Conservation (phyloP, 345 rosid genomes). For the Melaleuca alternifolia region DNA sequence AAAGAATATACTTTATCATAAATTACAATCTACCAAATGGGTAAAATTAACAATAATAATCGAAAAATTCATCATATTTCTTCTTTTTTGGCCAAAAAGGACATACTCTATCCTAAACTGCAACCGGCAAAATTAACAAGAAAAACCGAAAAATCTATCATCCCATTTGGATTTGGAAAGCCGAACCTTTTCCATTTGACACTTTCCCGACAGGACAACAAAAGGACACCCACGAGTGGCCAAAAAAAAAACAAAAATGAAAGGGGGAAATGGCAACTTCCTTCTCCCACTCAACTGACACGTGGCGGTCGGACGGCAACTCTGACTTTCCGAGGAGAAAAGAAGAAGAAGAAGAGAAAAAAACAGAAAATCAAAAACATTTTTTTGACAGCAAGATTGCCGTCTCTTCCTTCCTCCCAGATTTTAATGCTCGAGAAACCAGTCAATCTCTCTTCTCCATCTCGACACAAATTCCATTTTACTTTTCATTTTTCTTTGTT, state of each 20-base stretch:
- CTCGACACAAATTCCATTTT: neutral
- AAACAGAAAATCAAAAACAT: too few relatives aligned
- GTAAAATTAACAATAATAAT: neutral
- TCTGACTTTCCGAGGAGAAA: too few relatives aligned
- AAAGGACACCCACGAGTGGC: neutral
- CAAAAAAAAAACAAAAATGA: neutral
- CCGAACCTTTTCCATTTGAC: neutral
- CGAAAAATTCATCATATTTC: neutral
- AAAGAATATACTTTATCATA: neutral
- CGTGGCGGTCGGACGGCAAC: neutral
- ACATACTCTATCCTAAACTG: neutral
- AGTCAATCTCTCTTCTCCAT: neutral
- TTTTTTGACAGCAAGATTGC: neutral
- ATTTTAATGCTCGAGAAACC: conserved; percentile 11
- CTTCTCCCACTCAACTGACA: neutral
- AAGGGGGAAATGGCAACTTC: neutral
- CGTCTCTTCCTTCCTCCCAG: conserved; percentile 4
- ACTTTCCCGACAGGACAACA: neutral
- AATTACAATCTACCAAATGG: too few relatives aligned
- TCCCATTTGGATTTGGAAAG: neutral
- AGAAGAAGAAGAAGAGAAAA: neutral
- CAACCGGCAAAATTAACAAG: neutral
- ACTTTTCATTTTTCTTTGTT: neutral
- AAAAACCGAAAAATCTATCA: neutral
- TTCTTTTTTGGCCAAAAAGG: neutral